phyloP scores from a whole-genome alignment of 1,284 basidiomycete species.

The Irpex sp. region DNA sequence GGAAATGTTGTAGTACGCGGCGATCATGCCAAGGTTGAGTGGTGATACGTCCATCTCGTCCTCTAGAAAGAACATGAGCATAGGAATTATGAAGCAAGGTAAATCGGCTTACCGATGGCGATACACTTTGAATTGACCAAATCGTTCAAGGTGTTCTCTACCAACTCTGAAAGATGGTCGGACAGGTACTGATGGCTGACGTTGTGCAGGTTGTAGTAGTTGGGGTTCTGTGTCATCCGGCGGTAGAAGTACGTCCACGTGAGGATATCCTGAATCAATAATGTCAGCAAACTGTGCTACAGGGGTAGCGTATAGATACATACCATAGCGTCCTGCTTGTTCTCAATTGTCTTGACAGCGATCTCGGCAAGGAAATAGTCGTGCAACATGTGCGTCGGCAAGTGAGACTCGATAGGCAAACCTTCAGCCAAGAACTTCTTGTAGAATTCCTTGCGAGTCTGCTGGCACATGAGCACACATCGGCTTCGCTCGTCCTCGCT shows the following conservation, averaged over 20 bases:
- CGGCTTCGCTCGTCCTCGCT: constrained; percentile 82
- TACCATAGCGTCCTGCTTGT: constrained; percentile 95
- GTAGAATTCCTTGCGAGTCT: constrained; percentile 96
- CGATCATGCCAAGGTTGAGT: constrained; percentile 95
- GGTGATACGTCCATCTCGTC: constrained; percentile 93
- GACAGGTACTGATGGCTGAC: constrained; percentile 92
- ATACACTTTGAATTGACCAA: constrained; percentile 96
- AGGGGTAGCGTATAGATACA: constrained; percentile 21
- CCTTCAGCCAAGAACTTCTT: constrained; percentile 98
- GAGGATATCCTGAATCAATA: constrained; percentile 66
- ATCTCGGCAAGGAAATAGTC: constrained; percentile 99
- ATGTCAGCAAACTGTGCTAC: too few species aligned
- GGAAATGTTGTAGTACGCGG: constrained; percentile 89
- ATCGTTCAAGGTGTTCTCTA: constrained; percentile 90
- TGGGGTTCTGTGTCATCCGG: constrained; percentile 92
- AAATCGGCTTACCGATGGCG: constrained; percentile 63
- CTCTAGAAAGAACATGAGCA: constrained; percentile 41
- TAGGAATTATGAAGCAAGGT: not conserved
- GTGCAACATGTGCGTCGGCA: constrained; percentile 84
- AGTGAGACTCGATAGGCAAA: constrained; percentile 94
- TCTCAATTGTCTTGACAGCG: constrained; percentile 97
- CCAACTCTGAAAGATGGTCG: constrained; percentile 93
- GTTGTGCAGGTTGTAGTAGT: constrained; percentile 94
- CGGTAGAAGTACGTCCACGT: constrained; percentile 98
- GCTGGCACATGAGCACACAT: constrained; percentile 95